Conservation (phyloP, 2,329 filamentous ascomycete species). For the Didymella sp. region DNA sequence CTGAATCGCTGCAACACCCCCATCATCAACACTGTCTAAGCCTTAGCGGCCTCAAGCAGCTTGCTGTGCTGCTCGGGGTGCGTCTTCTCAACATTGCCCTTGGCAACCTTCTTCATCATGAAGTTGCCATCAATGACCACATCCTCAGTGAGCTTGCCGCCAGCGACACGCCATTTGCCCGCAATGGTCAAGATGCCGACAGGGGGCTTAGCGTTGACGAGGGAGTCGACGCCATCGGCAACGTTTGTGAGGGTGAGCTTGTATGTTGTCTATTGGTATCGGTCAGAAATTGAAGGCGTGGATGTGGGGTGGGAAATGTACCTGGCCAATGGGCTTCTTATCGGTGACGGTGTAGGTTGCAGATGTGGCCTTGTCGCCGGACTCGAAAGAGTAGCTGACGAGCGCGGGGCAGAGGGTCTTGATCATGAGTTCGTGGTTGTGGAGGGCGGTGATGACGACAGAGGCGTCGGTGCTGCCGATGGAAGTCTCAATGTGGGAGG, state of each 20-base stretch:
- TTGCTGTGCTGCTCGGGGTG: conserved; percentile 48
- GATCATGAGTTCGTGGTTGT: conserved; percentile 53
- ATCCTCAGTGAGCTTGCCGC: conserved; percentile 45
- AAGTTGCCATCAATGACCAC: conserved; percentile 53
- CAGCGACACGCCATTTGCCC: conserved; percentile 48
- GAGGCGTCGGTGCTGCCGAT: conserved; percentile 35
- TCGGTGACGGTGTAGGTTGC: conserved; percentile 50
- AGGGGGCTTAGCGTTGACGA: conserved; percentile 51
- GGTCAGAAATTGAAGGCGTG: no score
- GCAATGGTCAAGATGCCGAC: conserved; percentile 50
- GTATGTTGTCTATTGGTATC: conserved; percentile 50
- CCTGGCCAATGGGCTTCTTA: conserved; percentile 51
- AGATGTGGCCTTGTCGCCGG: conserved; percentile 37
- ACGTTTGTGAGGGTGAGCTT: conserved; percentile 51
- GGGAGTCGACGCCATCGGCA: conserved; percentile 43
- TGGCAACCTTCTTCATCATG: conserved; percentile 53
- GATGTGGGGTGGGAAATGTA: conserved; percentile 10
- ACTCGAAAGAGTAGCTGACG: conserved; percentile 44
- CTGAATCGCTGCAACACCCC: neutral
- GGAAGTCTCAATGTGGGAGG: conserved; percentile 48
- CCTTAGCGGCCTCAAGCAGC: conserved; percentile 41
- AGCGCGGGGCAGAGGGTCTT: conserved; percentile 48
- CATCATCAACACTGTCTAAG: neutral
- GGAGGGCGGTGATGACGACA: conserved; percentile 45
- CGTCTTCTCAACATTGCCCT: conserved; percentile 51